Evolutionary conservation across 768 basidiomycete species (phyloP), one percentile per base, ranked within the genome.

Genomic region (Lactarius psammicola): DNA sequence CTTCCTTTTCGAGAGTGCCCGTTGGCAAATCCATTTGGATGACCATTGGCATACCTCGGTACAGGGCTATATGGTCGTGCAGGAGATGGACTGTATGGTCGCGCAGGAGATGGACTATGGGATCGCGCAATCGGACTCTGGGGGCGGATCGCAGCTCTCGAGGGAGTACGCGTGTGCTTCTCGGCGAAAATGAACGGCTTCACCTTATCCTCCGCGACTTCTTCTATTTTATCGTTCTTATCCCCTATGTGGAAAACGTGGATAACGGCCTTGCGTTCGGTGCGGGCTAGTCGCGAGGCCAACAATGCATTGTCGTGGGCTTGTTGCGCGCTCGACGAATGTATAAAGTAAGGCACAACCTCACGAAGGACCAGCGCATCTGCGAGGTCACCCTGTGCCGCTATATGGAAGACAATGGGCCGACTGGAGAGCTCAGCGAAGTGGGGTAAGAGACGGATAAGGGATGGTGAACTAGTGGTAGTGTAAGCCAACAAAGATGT

Each of bases 271-370:
- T 85, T 89, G 62, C 80, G 80, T 71, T 90, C 85, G 8, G 81
- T 75, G 42, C 82, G 82, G 0, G 96, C 92, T 58, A 98, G 77
- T 51, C 88, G 85, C 59, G 92, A 87, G 17, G 94, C 93, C 20
- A 98, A 83, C 40, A 98, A 78, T 28, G 94, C 90, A 75, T 98
- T 88, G 73, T 95, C 92, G 71, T 96, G 90, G 4, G 94, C 92
- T 72, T 94, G 84, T 74, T 94, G 90, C 3, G 85, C 75, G 1
- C 84, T 85, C 40, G 84, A 81, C 7, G 94, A 95, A 71, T 95
- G 81, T 58, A 98, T 71, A 73, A 94, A 88, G 77, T 87, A 92
- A 33, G 91, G 90, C 6, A 92, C 84, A 23, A 86, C 82, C n/a
- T 89, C 85, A 46, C 88, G 87, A 64, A 96, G 86, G 15, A 88